Evolutionary conservation across 306 rosid species (phyloP).

Genomic region (Pterocarpus macrocarpus): DNA sequence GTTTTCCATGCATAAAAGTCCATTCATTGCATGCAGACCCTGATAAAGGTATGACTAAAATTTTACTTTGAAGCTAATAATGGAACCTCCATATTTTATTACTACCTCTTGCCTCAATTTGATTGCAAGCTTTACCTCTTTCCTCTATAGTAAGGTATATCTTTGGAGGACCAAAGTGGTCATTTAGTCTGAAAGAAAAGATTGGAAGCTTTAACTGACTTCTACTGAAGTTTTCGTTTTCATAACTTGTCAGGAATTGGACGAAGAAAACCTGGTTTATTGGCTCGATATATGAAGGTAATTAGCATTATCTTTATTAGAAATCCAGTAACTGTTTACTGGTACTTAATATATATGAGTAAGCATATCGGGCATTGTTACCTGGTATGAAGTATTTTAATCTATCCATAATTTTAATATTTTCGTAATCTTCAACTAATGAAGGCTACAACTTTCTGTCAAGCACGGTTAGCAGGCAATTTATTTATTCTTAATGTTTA

Average conservation of each 20-base stretch:
- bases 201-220: slow-evolving; percentile 37
- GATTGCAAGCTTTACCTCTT: slow-evolving; percentile 22
- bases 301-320: slow-evolving; percentile 14
- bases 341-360: slow-evolving; percentile 24
- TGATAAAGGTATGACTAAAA: slow-evolving; percentile 69
- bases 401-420: slow-evolving; percentile 27
- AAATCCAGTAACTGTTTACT: neutral
- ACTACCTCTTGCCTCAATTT: slow-evolving; percentile 9
- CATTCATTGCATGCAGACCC: slow-evolving; percentile 61
- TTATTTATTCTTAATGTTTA: slow-evolving; percentile 20
- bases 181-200: slow-evolving; percentile 28
- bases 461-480: slow-evolving; percentile 1
- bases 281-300: slow-evolving; percentile 96
- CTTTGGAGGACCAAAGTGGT: slow-evolving; percentile 23
- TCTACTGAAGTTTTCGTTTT: slow-evolving; percentile 45
- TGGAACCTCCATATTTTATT: slow-evolving; percentile 39
- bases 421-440: slow-evolving; percentile 8
- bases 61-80: slow-evolving; percentile 22
- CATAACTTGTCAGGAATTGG: slow-evolving; percentile 62
- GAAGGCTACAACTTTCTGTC: slow-evolving; percentile 32
- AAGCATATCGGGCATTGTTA: slow-evolving; percentile 14
- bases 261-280: slow-evolving; percentile 75
- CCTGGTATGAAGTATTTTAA: slow-evolving; percentile 21
- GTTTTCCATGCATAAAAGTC: slow-evolving; percentile 86
- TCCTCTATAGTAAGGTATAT: slow-evolving; percentile 7